These are phyloP conservation scores for Vanrija pseudolonga DNA, from an alignment of 1,284 basidiomycete species.

Conservation along the genomic window DNA sequence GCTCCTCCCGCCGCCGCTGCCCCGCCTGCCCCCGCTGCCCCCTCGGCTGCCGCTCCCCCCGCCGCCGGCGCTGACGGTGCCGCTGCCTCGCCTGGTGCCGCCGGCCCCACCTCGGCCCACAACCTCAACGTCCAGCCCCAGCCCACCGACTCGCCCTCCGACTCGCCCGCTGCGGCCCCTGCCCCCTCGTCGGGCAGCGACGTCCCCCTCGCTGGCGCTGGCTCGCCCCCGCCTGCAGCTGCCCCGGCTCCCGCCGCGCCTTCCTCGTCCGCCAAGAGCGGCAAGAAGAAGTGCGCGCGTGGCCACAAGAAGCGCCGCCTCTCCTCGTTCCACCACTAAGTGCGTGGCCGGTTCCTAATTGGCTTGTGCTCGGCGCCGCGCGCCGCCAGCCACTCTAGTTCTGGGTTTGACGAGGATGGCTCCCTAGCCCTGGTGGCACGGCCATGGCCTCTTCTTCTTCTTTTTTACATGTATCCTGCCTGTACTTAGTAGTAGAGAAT, in stretches of 20 bases:
- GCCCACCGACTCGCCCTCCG: no score
- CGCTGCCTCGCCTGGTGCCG: neutral
- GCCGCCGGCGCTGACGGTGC: slow-evolving; percentile 28
- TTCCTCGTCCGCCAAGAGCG: slow-evolving; percentile 3
- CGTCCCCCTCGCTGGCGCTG: slow-evolving; percentile 18
- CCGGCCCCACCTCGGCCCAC: no score
- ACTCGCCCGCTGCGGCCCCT: no score
- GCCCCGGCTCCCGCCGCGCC: neutral
- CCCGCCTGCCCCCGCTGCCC: neutral
- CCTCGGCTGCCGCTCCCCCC: neutral
- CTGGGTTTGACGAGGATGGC: no score
- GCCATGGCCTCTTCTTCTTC: no score
- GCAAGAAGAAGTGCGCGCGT: slow-evolving; percentile 3
- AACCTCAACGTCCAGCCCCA: neutral
- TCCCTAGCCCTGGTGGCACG: no score
- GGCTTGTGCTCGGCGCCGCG: no score
- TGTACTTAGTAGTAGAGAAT: no score
- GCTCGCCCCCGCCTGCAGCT: neutral
- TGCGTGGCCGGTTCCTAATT: no score
- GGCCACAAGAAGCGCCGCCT: neutral
- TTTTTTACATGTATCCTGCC: no score
- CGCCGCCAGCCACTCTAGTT: no score
- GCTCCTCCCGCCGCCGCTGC: neutral
- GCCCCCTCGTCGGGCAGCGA: slow-evolving; percentile 9
- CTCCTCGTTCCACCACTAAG: no score